Conservation (phyloP, 768 basidiomycete genomes). For the Rhizopogon roseolus region DNA sequence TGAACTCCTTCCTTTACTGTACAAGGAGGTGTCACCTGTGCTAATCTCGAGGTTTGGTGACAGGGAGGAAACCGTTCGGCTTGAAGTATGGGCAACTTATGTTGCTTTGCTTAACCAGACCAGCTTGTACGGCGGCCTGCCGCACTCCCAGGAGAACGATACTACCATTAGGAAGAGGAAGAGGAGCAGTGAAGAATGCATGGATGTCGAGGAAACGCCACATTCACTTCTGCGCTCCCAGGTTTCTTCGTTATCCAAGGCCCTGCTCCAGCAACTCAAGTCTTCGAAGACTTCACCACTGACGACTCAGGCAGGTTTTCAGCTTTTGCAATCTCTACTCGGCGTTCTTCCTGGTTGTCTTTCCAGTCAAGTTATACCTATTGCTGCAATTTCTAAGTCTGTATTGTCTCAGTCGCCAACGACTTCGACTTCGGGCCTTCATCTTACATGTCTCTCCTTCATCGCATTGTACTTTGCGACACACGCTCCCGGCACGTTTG, state of each 20-base stretch:
- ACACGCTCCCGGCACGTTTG: conserved; percentile 55
- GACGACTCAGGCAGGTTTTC: conserved; percentile 84
- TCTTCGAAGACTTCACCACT: conserved; percentile 70
- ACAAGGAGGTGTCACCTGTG: conserved; percentile 81
- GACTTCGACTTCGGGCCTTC: conserved; percentile 76
- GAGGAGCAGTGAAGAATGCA: conserved; percentile 68
- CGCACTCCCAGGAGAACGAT: conserved; percentile 45
- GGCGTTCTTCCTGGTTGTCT: conserved; percentile 82
- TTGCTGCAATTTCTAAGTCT: conserved; percentile 59
- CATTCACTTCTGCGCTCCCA: conserved; percentile 67
- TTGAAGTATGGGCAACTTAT: conserved; percentile 92
- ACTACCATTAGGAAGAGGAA: conserved; percentile 62
- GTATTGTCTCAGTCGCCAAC: conserved; percentile 65
- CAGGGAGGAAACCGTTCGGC: conserved; percentile 89
- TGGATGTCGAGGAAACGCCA: conserved; percentile 72
- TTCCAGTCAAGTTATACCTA: conserved; percentile 56
- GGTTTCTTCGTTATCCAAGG: conserved; percentile 74
- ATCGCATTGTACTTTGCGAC: conserved; percentile 76
- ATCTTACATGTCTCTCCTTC: conserved; percentile 83
- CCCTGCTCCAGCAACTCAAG: conserved; percentile 81
- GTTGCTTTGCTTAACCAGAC: conserved; percentile 80
- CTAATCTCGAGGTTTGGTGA: conserved; percentile 91
- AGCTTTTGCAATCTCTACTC: conserved; percentile 69
- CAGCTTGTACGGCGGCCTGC: conserved; percentile 64
- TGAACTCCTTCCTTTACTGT: conserved; percentile 75